Evolutionary conservation across 169 alveolate genomes (phyloP).

Genomic region (Eimeria maxima): DNA sequence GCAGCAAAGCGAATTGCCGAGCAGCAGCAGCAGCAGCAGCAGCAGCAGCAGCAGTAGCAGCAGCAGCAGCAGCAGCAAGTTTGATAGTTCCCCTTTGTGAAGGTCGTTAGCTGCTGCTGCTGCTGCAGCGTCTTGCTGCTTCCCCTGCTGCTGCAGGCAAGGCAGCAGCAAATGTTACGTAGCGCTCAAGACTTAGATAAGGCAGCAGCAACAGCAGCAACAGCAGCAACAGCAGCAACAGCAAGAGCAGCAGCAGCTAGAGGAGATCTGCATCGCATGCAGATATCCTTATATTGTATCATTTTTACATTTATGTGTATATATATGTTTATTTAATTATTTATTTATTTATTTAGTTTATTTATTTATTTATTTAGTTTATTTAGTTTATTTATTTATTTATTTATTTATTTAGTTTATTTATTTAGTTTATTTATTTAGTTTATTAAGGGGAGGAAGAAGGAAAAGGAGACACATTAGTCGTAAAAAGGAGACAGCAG

Average conservation of each 20-base stretch:
- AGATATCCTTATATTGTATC: no score
- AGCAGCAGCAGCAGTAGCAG: slow-evolving; percentile 38
- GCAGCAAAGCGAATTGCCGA: slow-evolving; percentile 22
- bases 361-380: no score
- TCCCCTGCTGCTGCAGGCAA: no score
- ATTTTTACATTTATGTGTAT: no score
- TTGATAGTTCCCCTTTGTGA: not conserved
- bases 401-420: no score
- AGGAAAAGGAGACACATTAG: no score
- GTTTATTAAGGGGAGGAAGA: no score
- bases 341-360: no score
- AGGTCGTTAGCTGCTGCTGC: not conserved
- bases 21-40: slow-evolving; percentile 68
- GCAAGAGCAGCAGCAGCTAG: slow-evolving; percentile 8
- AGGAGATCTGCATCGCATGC: not conserved
- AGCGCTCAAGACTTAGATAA: not conserved
- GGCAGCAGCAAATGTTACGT: slow-evolving; percentile 9
- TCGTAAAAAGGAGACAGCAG: no score
- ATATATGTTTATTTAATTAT: no score
- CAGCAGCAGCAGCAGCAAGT: not conserved
- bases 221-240: slow-evolving; percentile 43
- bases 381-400: no score
- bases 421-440: no score
- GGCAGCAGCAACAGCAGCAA: not conserved
- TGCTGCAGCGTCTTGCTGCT: not conserved